These are phyloP conservation scores for Fibroporia radiculosa DNA, from an alignment of 768 basidiomycete species.

Conservation along the genomic window DNA sequence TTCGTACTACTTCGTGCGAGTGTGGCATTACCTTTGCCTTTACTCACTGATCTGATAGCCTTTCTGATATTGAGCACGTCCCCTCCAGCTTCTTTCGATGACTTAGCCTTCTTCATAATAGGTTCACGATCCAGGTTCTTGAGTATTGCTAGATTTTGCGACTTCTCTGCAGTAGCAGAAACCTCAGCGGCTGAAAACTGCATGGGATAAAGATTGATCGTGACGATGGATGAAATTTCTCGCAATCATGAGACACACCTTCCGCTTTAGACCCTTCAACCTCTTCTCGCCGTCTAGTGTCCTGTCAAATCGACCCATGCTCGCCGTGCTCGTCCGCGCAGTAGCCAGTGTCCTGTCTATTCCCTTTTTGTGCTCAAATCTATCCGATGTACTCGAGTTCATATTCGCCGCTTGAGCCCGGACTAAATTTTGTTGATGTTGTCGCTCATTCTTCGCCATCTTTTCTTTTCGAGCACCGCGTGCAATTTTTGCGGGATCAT, in stretches of 20 bases:
- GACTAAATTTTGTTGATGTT: constrained; percentile 63
- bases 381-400: constrained; percentile 9
- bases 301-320: constrained; percentile 92
- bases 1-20: constrained; percentile 35
- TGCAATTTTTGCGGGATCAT: constrained; percentile 71
- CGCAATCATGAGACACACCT: constrained; percentile 52
- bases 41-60: constrained; percentile 72
- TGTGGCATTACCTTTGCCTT: constrained; percentile 56
- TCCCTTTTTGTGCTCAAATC: constrained; percentile 33
- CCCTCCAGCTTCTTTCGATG: constrained; percentile 35
- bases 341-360: constrained; percentile 18
- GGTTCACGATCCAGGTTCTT: constrained; percentile 61
- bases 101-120: constrained; percentile 55
- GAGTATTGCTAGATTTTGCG: constrained; percentile 66
- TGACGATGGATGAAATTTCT: too few species aligned
- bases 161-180: constrained; percentile 58
- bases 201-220: too few species aligned
- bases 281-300: constrained; percentile 90
- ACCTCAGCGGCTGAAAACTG: constrained; percentile 84
- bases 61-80: constrained; percentile 80
- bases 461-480: constrained; percentile 75
- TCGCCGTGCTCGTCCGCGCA: constrained; percentile 81
- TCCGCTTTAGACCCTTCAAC: constrained; percentile 81
- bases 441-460: constrained; percentile 78
- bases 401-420: constrained; percentile 39